Conservation (phyloP, 2,329 filamentous ascomycete species). For the Penicillium aurantiogriseum region DNA sequence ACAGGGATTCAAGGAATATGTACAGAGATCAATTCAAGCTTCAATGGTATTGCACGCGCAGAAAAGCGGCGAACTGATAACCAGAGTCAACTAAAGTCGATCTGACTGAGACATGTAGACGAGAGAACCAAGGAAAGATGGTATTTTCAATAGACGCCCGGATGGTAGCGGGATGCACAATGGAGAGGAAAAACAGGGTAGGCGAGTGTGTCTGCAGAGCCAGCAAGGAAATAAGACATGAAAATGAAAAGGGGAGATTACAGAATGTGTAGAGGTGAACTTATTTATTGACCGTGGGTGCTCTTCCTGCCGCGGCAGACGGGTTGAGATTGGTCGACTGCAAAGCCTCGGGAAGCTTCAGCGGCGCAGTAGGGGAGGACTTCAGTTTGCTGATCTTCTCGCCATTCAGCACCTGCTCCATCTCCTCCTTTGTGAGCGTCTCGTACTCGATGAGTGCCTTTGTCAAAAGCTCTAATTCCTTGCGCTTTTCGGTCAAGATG, state of each 20-base stretch:
- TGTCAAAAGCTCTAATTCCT: constrained; percentile 83
- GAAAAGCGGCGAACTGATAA: neutral
- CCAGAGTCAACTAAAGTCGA: neutral
- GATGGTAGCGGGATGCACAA: constrained; percentile 24
- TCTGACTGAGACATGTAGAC: neutral
- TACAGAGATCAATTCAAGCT: neutral
- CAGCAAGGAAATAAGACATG: constrained; percentile 5
- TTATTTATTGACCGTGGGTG: constrained; percentile 27
- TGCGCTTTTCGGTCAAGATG: constrained; percentile 71
- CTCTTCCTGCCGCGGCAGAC: constrained; percentile 22
- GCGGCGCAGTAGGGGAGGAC: constrained; percentile 53
- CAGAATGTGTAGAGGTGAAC: neutral
- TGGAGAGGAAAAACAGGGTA: neutral
- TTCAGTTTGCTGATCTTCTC: constrained; percentile 72
- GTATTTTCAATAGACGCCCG: constrained; percentile 28
- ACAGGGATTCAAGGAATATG: constrained; percentile 4
- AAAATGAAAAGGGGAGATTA: constrained; percentile 6
- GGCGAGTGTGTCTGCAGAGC: neutral
- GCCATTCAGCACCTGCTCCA: constrained; percentile 83
- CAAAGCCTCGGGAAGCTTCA: constrained; percentile 64
- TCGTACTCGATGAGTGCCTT: constrained; percentile 92
- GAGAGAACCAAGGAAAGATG: constrained; percentile 13
- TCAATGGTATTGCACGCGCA: neutral
- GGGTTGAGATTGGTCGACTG: constrained; percentile 32
- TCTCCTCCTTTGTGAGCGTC: constrained; percentile 83